Conservation (phyloP, 163 green algal species). For the Coccomyxa subellipsoidea region DNA sequence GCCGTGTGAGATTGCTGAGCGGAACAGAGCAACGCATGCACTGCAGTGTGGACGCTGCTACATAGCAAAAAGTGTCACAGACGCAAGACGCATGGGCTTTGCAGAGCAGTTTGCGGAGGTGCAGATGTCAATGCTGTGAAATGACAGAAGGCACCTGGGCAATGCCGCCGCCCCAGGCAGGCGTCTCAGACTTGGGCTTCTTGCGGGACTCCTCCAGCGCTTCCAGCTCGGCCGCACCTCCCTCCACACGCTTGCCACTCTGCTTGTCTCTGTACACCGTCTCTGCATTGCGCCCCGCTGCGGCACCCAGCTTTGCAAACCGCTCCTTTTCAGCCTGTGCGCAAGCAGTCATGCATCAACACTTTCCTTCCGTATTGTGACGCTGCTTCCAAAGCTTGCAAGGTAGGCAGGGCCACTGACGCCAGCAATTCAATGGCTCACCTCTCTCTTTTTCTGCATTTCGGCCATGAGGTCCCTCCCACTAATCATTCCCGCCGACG, state of each 20-base stretch:
- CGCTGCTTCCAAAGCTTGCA: too few species aligned
- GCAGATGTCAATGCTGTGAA: too few species aligned
- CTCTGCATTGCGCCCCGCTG: conserved; percentile 43
- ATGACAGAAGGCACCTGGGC: conserved; percentile 57
- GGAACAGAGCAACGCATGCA: too few species aligned
- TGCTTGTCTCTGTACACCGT: conserved; percentile 77
- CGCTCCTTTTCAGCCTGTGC: conserved; percentile 7
- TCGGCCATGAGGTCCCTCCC: conserved; percentile 53
- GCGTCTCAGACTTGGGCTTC: conserved; percentile 46
- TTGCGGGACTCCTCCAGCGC: conserved; percentile 34
- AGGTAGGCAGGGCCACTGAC: too few species aligned
- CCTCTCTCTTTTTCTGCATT: conserved; percentile 55
- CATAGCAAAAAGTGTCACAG: too few species aligned
- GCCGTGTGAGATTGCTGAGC: too few species aligned
- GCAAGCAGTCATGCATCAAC: too few species aligned
- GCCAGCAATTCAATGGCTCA: conserved; percentile 13
- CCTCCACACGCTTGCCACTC: conserved; percentile 37
- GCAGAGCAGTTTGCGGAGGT: too few species aligned
- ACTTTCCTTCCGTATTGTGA: too few species aligned
- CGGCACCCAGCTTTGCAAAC: conserved; percentile 16
- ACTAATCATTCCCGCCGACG: conserved; percentile 61
- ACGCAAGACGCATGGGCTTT: too few species aligned
- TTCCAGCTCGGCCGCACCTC: conserved; percentile 60
- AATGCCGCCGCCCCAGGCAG: conserved; percentile 73
- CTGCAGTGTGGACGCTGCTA: too few species aligned